Evolutionary conservation across 352 stramenopile species (phyloP).

Genomic region (Phytopythium helicoides): DNA sequence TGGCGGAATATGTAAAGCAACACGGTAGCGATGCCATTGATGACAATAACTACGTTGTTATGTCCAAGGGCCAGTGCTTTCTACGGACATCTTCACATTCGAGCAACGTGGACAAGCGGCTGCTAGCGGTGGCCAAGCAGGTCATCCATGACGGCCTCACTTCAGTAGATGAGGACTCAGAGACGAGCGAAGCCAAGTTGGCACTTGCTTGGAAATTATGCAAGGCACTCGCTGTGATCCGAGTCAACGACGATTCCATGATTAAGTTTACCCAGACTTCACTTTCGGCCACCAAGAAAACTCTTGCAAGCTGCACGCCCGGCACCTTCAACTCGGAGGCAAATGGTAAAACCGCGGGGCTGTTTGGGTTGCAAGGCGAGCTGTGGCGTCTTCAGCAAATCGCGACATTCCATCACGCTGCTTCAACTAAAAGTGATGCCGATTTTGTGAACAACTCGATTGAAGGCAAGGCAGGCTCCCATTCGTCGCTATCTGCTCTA

Average conservation of each 20-base stretch:
- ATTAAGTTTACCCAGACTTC: slow-evolving; percentile 38
- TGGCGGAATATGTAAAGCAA: slow-evolving; percentile 47
- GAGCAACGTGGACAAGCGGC: slow-evolving; percentile 12
- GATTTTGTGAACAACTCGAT: slow-evolving; percentile 35
- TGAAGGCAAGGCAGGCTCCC: slow-evolving; percentile 41
- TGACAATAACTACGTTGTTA: slow-evolving; percentile 41
- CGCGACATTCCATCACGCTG: slow-evolving; percentile 26
- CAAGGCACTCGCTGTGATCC: slow-evolving; percentile 51
- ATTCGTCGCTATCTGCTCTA: slow-evolving; percentile 58
- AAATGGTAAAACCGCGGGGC: slow-evolving; percentile 4
- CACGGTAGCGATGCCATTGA: slow-evolving; percentile 45
- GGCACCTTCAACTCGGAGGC: neutral
- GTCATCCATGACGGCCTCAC: slow-evolving; percentile 5
- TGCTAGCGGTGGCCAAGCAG: slow-evolving; percentile 32
- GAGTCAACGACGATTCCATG: slow-evolving; percentile 34
- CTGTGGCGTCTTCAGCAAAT: slow-evolving; percentile 75
- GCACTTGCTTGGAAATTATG: slow-evolving; percentile 75
- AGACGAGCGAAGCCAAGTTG: slow-evolving; percentile 17
- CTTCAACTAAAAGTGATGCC: slow-evolving; percentile 13
- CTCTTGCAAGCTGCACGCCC: slow-evolving; percentile 10
- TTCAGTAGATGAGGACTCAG: neutral
- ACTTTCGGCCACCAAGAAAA: slow-evolving; percentile 34
- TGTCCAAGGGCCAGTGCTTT: slow-evolving; percentile 38
- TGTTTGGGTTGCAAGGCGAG: slow-evolving; percentile 45
- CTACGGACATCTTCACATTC: slow-evolving; percentile 12